Percentiles rank a stretch among this genome's conserved stretches.
These are phyloP conservation scores for Torulaspora pretoriensis DNA, from an alignment of 1,139 yeast genomes.

Conservation along the genomic window DNA sequence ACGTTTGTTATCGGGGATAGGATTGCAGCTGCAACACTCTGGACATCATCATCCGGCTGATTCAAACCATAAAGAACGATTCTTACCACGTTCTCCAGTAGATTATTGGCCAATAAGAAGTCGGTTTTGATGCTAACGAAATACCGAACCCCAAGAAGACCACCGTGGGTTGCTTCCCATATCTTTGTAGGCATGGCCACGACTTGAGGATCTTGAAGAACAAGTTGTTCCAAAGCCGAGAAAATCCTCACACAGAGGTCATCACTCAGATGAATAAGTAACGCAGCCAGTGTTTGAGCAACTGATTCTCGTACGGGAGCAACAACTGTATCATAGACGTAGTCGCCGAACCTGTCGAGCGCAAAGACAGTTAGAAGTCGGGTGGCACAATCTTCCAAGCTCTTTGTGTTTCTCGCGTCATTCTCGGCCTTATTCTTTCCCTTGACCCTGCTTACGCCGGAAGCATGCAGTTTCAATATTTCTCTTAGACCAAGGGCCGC, in stretches of 20 bases:
- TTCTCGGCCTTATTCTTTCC: constrained; percentile 62
- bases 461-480: constrained; percentile 76
- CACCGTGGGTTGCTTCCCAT: constrained; percentile 99
- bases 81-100: constrained; percentile 67
- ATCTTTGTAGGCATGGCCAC: constrained; percentile 33
- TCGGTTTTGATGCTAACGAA: constrained; percentile 88
- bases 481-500: constrained; percentile 92
- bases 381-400: constrained; percentile 85
- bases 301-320: constrained; percentile 98
- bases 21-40: constrained; percentile 94
- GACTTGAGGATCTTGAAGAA: constrained; percentile 58
- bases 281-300: constrained; percentile 90
- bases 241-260: constrained; percentile 59
- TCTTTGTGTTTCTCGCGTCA: constrained; percentile 56
- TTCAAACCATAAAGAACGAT: constrained; percentile 85
- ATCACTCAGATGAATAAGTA: constrained; percentile 65
- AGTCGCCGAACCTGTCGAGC: constrained; percentile 93
- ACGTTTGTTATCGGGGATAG: constrained; percentile 84
- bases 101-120: constrained; percentile 53
- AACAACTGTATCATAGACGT: constrained; percentile 94
- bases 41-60: constrained; percentile 91
- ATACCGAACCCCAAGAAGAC: constrained; percentile 88
- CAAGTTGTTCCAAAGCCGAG: constrained; percentile 59
- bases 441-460: constrained; percentile 77
- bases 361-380: constrained; percentile 84